These are phyloP conservation scores for Pseudocercospora musae DNA, from an alignment of 2,329 filamentous ascomycete genomes.

Conservation along the genomic window DNA sequence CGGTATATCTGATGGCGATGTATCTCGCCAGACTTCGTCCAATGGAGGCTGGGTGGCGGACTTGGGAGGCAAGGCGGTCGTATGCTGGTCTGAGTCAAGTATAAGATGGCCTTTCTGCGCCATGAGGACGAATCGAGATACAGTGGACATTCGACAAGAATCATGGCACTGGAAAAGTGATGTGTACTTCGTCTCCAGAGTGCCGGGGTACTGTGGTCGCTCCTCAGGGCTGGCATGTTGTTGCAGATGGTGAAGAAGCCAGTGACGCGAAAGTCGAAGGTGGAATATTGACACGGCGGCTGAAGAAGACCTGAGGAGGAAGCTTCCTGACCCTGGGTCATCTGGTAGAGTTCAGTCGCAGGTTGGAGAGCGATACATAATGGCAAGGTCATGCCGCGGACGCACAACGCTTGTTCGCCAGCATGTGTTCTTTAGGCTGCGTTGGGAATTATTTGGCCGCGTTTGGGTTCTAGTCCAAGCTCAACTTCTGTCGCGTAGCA, in stretches of 20 bases:
- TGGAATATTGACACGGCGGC: background rate
- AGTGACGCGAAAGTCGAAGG: background rate
- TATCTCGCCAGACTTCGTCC: background rate
- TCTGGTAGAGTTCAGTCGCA: background rate
- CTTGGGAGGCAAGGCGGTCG: background rate
- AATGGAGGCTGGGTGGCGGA: background rate
- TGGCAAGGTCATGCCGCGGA: background rate
- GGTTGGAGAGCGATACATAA: background rate
- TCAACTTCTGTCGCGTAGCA: background rate
- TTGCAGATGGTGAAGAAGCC: background rate
- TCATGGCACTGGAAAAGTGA: background rate
- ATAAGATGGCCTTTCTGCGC: background rate
- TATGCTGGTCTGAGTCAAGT: background rate
- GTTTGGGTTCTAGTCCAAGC: background rate
- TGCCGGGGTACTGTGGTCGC: background rate
- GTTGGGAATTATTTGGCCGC: background rate
- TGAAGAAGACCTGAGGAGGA: background rate
- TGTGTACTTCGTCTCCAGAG: background rate
- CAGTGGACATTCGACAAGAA: background rate
- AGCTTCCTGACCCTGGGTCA: background rate
- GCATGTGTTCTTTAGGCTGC: background rate
- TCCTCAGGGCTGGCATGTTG: background rate
- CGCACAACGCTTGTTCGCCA: background rate
- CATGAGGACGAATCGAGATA: background rate
- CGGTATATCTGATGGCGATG: background rate